Evolutionary conservation across 2,329 filamentous ascomycete species (phyloP).

Genomic region (Metarhizium rileyi): DNA sequence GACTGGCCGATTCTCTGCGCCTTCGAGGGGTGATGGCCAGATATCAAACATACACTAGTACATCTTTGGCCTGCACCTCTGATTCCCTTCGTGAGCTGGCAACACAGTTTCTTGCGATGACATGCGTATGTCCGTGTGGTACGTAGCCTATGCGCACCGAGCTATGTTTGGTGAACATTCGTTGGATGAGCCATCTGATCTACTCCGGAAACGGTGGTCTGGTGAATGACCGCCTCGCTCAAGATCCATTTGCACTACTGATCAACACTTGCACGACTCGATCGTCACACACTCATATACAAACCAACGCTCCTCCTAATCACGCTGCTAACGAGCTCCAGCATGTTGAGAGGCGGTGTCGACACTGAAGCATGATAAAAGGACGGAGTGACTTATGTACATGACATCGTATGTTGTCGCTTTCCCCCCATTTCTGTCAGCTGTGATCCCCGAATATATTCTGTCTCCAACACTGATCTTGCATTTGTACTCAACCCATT

Average conservation of each 20-base stretch:
- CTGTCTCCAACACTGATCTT: not conserved
- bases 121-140: not conserved
- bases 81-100: not conserved
- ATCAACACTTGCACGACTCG: not conserved
- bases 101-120: not conserved
- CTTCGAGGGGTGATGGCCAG: not conserved
- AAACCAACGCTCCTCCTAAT: not conserved
- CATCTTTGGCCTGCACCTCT: not conserved
- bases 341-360: not conserved
- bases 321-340: not conserved
- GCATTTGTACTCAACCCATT: not conserved
- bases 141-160: not conserved
- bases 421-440: not conserved
- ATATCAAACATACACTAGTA: not conserved
- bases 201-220: not conserved
- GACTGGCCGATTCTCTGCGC: not conserved
- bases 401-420: not conserved
- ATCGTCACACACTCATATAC: not conserved
- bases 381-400: not conserved
- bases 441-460: not conserved
- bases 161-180: not conserved
- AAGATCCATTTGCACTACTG: not conserved
- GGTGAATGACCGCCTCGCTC: not conserved
- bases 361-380: not conserved
- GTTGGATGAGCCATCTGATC: not conserved